phyloP scores from a whole-genome alignment of 805 yeast species.

The Yarrowia osloensis region DNA sequence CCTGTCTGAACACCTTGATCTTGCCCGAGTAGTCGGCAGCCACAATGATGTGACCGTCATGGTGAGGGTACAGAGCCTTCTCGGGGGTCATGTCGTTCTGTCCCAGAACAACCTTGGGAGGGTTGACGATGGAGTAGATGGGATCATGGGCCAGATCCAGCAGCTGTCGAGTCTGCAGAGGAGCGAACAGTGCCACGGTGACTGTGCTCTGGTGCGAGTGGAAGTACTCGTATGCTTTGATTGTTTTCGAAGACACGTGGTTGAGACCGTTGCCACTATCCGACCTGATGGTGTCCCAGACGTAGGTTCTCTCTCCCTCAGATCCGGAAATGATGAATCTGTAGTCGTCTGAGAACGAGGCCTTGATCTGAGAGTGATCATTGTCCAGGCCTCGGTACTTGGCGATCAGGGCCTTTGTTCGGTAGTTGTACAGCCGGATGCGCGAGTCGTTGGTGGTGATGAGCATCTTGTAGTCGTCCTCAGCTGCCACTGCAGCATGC shows the following conservation, averaged over 20 bases:
- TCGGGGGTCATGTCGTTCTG: constrained; percentile 19
- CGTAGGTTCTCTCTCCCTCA: constrained; percentile 83
- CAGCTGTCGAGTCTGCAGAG: constrained; percentile 62
- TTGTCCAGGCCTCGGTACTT: constrained; percentile 75
- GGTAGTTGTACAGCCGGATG: constrained; percentile 63
- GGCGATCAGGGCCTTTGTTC: constrained; percentile 57
- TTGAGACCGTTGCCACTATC: constrained; percentile 36
- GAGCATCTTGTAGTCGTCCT: constrained; percentile 49
- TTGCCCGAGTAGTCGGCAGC: constrained; percentile 75
- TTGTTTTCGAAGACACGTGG: constrained; percentile 37
- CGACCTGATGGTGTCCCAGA: constrained; percentile 58
- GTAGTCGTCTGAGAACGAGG: constrained; percentile 60
- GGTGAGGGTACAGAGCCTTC: constrained; percentile 32
- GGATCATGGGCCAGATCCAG: constrained; percentile 77
- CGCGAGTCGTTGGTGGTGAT: constrained; percentile 83
- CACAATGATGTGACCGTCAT: constrained; percentile 55
- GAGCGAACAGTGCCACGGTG: constrained; percentile 78
- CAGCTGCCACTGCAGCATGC: constrained; percentile 34
- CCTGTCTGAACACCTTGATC: constrained; percentile 79
- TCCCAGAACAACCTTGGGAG: constrained; percentile 40
- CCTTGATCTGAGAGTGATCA: constrained; percentile 69
- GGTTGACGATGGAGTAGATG: constrained; percentile 60
- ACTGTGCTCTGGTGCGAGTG: constrained; percentile 76
- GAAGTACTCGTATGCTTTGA: constrained; percentile 65
- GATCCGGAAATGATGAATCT: constrained; percentile 71